Evolutionary conservation across 148 eudicot genomes (phyloP).

Genomic region (Silene uniflora): DNA sequence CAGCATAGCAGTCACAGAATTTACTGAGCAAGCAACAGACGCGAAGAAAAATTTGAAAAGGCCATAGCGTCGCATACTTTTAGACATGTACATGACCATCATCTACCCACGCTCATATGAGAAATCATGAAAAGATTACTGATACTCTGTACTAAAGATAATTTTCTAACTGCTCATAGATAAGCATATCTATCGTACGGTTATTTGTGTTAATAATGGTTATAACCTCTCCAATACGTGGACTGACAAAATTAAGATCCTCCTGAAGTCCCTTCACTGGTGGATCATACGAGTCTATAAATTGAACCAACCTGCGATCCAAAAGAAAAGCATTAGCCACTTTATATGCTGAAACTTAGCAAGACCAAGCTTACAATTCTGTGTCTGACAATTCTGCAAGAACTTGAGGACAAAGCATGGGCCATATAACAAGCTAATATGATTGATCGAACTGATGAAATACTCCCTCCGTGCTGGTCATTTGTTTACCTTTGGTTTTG

Average conservation of each 20-base stretch:
- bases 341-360: not conserved
- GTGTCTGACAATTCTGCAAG: not conserved
- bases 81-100: not conserved
- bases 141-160: not conserved
- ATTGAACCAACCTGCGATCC: conserved; percentile 79
- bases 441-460: not conserved
- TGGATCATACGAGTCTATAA: conserved; percentile 89
- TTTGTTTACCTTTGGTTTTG: too few species aligned
- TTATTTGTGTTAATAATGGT: conserved; percentile 10
- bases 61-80: not conserved
- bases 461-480: too few species aligned
- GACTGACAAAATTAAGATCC: conserved; percentile 97
- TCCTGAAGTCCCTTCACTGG: conserved; percentile 94
- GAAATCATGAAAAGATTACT: not conserved
- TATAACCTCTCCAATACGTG: conserved; percentile 96
- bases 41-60: not conserved
- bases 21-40: not conserved
- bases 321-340: conserved; percentile 15
- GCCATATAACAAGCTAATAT: not conserved
- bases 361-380: not conserved
- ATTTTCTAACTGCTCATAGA: not conserved
- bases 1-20: not conserved
- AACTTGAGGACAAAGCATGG: not conserved
- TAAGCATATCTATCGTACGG: not conserved
- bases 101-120: not conserved